These are phyloP conservation scores for Mortierella sp. DNA, from an alignment of 371 early-diverging fungal genomes.

Conservation along the genomic window DNA sequence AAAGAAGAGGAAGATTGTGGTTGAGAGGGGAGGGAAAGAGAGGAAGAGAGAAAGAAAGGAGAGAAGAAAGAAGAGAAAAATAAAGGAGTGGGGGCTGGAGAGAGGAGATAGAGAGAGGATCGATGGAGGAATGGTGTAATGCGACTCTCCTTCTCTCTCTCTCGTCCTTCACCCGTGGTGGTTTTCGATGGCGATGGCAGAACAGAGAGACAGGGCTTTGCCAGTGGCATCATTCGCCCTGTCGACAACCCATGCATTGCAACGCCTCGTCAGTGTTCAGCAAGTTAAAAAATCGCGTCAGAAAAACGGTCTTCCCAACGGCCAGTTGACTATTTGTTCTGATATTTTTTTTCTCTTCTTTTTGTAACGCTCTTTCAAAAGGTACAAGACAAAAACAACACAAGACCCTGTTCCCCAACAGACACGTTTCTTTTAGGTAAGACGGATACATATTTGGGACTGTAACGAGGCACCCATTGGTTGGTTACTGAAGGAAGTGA, in stretches of 20 bases:
- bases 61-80: background rate
- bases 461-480: background rate
- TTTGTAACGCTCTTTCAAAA: background rate
- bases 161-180: background rate
- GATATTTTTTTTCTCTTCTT: no score
- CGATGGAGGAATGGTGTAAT: background rate
- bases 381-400: background rate
- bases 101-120: background rate
- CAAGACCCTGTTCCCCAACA: background rate
- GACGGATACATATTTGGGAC: background rate
- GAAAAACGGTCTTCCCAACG: background rate
- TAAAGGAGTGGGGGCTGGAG: background rate
- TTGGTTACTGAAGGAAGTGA: background rate
- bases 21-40: background rate
- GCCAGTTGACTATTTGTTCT: background rate
- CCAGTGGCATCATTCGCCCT: no score
- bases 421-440: constrained; percentile 3
- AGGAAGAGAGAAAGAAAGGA: background rate
- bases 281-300: background rate
- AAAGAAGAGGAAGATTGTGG: background rate
- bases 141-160: background rate
- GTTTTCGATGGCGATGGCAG: background rate
- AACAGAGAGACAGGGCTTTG: background rate
- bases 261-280: background rate
- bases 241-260: background rate